Percentiles rank a stretch among this genome's conserved stretches.
Evolutionary conservation across 1,284 basidiomycete genomes (phyloP).

Genomic region (Vanrija sp.): DNA sequence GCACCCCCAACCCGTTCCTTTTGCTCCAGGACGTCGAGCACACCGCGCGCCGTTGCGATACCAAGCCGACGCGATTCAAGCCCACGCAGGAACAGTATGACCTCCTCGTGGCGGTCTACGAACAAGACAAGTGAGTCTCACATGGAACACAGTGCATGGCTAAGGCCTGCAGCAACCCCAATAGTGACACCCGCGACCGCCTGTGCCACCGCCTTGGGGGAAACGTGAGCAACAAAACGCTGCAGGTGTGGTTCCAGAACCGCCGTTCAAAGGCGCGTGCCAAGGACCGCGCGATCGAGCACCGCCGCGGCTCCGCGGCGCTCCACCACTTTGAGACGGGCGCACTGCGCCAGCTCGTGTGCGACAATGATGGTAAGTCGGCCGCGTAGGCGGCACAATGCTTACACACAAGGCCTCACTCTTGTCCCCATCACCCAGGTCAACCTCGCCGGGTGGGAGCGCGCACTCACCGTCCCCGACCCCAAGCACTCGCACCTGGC

Average conservation of each 20-base stretch:
- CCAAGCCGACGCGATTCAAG: conserved; percentile 33
- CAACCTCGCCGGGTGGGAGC: conserved; percentile 29
- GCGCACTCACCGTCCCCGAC: conserved; percentile 23
- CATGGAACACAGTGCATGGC: no score
- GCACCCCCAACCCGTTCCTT: no score
- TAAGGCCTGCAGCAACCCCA: conserved; percentile 19
- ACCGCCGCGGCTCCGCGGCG: neutral
- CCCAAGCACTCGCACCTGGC: no score
- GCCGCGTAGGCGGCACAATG: neutral
- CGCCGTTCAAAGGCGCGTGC: conserved; percentile 34
- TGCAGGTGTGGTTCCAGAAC: conserved; percentile 44
- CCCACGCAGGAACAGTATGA: conserved; percentile 35
- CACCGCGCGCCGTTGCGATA: neutral
- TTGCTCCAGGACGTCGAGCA: no score
- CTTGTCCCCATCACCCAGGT: conserved; percentile 29
- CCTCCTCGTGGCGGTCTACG: conserved; percentile 29
- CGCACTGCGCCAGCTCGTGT: conserved; percentile 5
- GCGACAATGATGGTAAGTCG: conserved; percentile 16
- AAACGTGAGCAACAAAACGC: conserved; percentile 28
- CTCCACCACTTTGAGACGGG: neutral
- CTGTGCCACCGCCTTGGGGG: conserved; percentile 27
- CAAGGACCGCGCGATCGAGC: conserved; percentile 19
- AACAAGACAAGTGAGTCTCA: conserved; percentile 29
- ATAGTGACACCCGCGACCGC: conserved; percentile 23
- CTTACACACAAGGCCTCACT: conserved; percentile 17